Evolutionary conservation across 2,329 filamentous ascomycete genomes (phyloP).

Genomic region (Aspergillus sp.): DNA sequence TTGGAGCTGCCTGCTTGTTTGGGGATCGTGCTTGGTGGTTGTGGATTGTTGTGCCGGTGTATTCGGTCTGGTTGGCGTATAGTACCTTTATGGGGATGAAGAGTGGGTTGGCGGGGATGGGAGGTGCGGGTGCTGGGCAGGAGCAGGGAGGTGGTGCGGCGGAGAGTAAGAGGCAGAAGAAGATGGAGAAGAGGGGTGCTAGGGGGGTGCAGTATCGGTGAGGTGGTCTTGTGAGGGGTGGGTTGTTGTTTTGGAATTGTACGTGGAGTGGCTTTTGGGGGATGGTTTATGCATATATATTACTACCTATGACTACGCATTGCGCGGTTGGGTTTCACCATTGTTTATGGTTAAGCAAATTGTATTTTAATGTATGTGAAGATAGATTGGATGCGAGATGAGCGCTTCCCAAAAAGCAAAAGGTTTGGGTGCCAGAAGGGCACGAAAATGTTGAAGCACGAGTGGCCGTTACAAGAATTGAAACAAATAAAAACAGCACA

Average conservation of each 20-base stretch:
- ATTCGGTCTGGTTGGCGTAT: slow-evolving; percentile 50
- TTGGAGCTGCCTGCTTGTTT: slow-evolving; percentile 70
- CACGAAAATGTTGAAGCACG: slow-evolving; percentile 5
- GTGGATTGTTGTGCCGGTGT: slow-evolving; percentile 54
- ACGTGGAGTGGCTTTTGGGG: neutral
- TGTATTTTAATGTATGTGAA: neutral
- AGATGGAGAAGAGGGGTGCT: slow-evolving; percentile 55
- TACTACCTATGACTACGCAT: neutral
- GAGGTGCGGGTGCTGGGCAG: slow-evolving; percentile 34
- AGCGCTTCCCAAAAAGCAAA: neutral
- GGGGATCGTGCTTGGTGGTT: slow-evolving; percentile 79
- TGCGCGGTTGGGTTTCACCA: neutral
- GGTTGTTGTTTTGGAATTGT: neutral
- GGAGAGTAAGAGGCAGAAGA: slow-evolving; percentile 55
- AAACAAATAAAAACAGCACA: neutral
- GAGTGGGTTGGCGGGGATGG: slow-evolving; percentile 46
- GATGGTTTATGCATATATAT: neutral
- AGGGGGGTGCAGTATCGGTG: slow-evolving; percentile 48
- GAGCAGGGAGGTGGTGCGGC: slow-evolving; percentile 22
- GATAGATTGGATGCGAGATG: neutral
- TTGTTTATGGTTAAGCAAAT: neutral
- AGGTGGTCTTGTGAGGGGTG: slow-evolving; percentile 2
- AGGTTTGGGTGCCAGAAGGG: neutral
- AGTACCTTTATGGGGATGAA: slow-evolving; percentile 51
- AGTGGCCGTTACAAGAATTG: neutral